Conservation (phyloP, 1,284 basidiomycete species). For the Leccinum subrobustum region DNA sequence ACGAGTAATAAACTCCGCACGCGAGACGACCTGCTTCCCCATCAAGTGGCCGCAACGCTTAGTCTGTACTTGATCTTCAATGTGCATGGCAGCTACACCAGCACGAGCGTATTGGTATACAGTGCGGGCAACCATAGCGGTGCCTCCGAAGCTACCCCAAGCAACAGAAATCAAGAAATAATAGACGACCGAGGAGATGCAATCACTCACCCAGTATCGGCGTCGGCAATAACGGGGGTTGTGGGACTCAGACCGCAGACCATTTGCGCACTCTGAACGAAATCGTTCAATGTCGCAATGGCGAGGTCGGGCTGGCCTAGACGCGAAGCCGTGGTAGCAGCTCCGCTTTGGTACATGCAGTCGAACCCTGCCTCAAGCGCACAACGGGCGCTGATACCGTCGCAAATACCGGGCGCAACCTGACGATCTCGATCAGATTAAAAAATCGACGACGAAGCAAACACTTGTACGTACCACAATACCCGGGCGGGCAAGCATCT, state of each 20-base stretch:
- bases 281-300: conserved; percentile 79
- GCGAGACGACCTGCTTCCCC: conserved; percentile 74
- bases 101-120: conserved; percentile 69
- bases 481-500: conserved; percentile 73
- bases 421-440: conserved; percentile 22
- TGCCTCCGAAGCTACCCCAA: conserved; percentile 63
- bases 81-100: conserved; percentile 76
- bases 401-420: conserved; percentile 78
- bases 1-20: conserved; percentile 72
- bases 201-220: conserved; percentile 63
- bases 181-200: background rate
- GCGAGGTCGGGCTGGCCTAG: conserved; percentile 79
- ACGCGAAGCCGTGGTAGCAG: conserved; percentile 74
- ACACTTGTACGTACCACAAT: conserved; percentile 56
- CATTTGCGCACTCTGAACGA: conserved; percentile 64
- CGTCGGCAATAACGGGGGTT: conserved; percentile 76
- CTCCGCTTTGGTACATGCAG: conserved; percentile 77
- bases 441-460: background rate
- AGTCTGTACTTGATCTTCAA: conserved; percentile 82
- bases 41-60: conserved; percentile 82
- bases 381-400: conserved; percentile 78
- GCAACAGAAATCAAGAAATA: background rate
- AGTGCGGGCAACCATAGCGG: conserved; percentile 75
- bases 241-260: conserved; percentile 64
- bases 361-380: conserved; percentile 76